Base-by-base conservation (phyloP, 345 rosid species). In the Trapa incisa region DNA sequence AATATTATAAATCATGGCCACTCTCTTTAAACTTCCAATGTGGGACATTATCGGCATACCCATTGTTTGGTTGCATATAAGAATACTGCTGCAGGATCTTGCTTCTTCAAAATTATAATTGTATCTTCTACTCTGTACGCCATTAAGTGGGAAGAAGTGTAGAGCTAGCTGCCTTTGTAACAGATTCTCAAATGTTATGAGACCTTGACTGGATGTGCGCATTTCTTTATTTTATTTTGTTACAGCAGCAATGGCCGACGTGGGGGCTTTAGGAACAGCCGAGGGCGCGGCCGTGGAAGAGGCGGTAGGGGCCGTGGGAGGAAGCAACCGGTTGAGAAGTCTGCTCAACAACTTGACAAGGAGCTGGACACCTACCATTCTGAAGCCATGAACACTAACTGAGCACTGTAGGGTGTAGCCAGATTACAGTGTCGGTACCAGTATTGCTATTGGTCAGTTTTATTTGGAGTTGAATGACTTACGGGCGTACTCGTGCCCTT, bases 281-380 rank as follows among this genome's bases (percentile, higher is more conserved):
- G 56, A 4, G 56, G 56, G 3, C 56, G 56, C 4, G 56, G 56
- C 6, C 70, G 72, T n/a, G 78, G 56, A 5, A 1, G 6, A 0
- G 48, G 48, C 5, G 11, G 48, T 45, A 80, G 82, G 6, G 82
- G 82, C 2, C 61, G 70, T 70, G 93, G 91, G 0, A 83, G 72
- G 66, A 86, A 74, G 78, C 82, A 75, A 57, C 74, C 77, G 8
- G 61, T 75, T 63, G 91, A 82, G 64, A 94, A 81, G 74, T 90
- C 96, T 0, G 91, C 83, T n/a, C 84, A 81, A 67, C 85, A 94
- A 5, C 95, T 94, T 22, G 96, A 94, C 80, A 87, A 91, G 67
- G 99, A 94, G 37, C 83, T 94, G 71, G 99, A 94, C 13, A 85
- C 64, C 65, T 94, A 94, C 80, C 97, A 91, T 63, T 83, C 96